Evolutionary conservation across 495 filamentous ascomycete genomes (phyloP).

Genomic region (Penicilliopsis zonata): DNA sequence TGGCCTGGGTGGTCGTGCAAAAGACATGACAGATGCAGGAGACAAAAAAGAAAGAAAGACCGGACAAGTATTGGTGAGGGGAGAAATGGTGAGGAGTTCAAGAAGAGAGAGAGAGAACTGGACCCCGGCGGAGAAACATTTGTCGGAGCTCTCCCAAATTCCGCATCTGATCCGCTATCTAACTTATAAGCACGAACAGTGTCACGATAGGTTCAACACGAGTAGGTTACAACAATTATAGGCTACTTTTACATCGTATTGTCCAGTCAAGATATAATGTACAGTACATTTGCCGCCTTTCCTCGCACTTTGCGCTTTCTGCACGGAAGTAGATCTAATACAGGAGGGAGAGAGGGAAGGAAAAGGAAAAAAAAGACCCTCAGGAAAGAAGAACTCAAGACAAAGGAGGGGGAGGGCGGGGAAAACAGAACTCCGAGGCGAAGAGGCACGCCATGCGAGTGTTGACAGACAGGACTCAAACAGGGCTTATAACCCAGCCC

Average conservation of each 20-base stretch:
- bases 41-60: conserved; percentile 2
- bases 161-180: too few species aligned
- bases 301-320: conserved; percentile 1
- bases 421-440: conserved; percentile 4
- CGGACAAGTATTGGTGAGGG: neutral
- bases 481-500: neutral
- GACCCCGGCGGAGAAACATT: too few species aligned
- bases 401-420: conserved; percentile 11
- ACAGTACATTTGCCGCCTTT: conserved; percentile 32
- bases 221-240: too few species aligned
- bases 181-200: too few species aligned
- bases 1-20: neutral
- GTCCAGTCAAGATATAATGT: conserved; percentile 32
- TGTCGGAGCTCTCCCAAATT: too few species aligned
- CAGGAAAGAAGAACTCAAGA: conserved; percentile 2
- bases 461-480: neutral
- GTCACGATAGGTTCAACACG: too few species aligned
- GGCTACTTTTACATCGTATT: conserved; percentile 20
- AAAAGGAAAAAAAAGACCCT: conserved; percentile 5
- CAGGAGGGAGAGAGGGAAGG: conserved; percentile 11
- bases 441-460: conserved; percentile 1
- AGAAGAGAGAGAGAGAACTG: neutral
- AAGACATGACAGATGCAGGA: neutral
- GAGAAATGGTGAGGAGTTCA: neutral
- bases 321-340: neutral